Evolutionary conservation across 805 yeast genomes (phyloP).

Genomic region (Metschnikowia colocasiae): DNA sequence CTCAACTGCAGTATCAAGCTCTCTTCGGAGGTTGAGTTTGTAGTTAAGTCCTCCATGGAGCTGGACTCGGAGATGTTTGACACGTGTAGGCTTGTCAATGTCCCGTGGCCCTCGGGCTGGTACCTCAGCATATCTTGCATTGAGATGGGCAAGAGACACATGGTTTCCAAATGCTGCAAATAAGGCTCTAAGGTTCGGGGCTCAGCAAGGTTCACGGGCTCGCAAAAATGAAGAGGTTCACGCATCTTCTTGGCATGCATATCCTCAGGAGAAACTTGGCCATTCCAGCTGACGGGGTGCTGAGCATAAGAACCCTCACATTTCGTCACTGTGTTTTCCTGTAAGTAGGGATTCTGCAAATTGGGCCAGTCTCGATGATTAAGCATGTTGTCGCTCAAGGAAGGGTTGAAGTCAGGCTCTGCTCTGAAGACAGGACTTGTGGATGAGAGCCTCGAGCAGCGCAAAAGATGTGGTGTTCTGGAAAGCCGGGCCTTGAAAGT

Average conservation of each 20-base stretch:
- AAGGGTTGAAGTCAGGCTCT: not conserved
- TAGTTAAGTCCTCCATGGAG: not conserved
- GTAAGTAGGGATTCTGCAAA: not conserved
- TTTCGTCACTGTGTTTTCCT: not conserved
- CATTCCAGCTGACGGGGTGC: not conserved
- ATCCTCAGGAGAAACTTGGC: not conserved
- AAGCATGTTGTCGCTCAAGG: not conserved
- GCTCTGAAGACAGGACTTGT: not conserved
- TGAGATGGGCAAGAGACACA: not conserved
- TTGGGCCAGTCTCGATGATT: not conserved
- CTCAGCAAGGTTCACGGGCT: not conserved
- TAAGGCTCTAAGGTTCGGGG: not conserved
- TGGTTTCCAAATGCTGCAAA: not conserved
- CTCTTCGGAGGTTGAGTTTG: no score
- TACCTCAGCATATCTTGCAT: not conserved
- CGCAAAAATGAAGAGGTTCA: not conserved
- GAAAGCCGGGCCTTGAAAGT: not conserved
- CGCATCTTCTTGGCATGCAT: not conserved
- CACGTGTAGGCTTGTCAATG: not conserved
- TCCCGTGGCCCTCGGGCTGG: not conserved
- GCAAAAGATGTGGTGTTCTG: not conserved
- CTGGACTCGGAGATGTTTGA: not conserved
- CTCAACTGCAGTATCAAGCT: conserved; percentile 26
- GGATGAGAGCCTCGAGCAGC: not conserved
- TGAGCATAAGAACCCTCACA: not conserved